These are phyloP conservation scores for Seiridium unicorne DNA, from an alignment of 2,329 filamentous ascomycete species.

Conservation along the genomic window DNA sequence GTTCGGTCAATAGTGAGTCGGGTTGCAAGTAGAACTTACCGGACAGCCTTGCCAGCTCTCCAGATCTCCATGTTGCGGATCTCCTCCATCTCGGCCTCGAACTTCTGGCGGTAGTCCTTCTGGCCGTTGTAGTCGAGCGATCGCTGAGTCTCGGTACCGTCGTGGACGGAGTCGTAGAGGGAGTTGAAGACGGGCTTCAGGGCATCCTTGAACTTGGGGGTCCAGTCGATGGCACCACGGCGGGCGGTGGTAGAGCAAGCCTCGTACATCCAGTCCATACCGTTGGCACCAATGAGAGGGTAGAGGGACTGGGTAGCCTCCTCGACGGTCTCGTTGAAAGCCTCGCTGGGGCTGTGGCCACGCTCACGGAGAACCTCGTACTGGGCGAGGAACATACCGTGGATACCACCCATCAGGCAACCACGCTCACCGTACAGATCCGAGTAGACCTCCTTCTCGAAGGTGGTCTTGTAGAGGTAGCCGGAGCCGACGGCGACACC, in stretches of 20 bases:
- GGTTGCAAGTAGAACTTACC: conserved; percentile 48
- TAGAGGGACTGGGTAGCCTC: conserved; percentile 98
- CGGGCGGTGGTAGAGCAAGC: conserved; percentile 98
- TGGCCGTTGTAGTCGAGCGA: conserved; percentile 97
- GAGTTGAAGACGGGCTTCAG: conserved; percentile 99
- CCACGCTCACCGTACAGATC: conserved; percentile 99
- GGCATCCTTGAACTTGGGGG: conserved; percentile 92
- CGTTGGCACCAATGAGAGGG: conserved; percentile 93
- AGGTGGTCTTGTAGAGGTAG: conserved; percentile 99
- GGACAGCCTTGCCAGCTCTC: conserved; percentile 96
- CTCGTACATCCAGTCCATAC: conserved; percentile 99
- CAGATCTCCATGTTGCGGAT: conserved; percentile 99
- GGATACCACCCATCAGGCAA: conserved; percentile 99
- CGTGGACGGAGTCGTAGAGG: conserved; percentile 89
- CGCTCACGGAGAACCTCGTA: conserved; percentile 99
- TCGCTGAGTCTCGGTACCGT: conserved; percentile 92
- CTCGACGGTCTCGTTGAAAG: conserved; percentile 99
- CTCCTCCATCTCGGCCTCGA: conserved; percentile 97
- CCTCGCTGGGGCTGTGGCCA: conserved; percentile 95
- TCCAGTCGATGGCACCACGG: conserved; percentile 99
- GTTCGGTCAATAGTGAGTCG: not conserved
- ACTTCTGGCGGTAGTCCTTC: conserved; percentile 93
- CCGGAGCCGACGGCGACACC: conserved; percentile 96
- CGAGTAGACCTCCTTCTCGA: conserved; percentile 99
- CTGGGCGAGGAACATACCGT: conserved; percentile 99